Base-by-base conservation (phyloP, 2,329 filamentous ascomycete genomes). In the Rhinocladiella mackenziei region DNA sequence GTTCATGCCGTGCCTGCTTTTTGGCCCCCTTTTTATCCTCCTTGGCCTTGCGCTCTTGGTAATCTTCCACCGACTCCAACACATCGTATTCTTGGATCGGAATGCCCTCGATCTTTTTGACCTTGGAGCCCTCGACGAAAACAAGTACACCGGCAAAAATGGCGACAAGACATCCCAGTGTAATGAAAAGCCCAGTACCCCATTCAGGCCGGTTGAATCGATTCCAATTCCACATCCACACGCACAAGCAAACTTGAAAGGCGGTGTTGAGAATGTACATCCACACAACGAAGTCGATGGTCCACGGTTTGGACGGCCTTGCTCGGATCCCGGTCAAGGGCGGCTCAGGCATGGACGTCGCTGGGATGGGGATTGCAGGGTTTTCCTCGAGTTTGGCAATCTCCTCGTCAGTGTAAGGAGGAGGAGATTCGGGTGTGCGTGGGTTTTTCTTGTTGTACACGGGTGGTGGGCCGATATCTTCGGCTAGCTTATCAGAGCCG, bases 151-250 rank as follows among this genome's bases (percentile, higher is more conserved):
- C 87, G 11, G 79, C 86, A 15, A 77, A 60, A 11, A 75, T 83
- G 5, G 83, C 83, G 4, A 84, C 79, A 14, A 81, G 72, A 58
- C 81, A 89, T 2, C 80, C 87, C 4, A 91, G 60, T 2, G 77
- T 84, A 13, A 94, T 83, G 59, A 92, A 87, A 0, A 89, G 65
- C 1, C 86, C 88, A 0, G 86, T 89, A 8, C 81, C 77, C 86
- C 86, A 94, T 15, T 77, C 76, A 0, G 88, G 86, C n/a, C 88
- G 73, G 15, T 83, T 67, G 58, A 81, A 82, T 15, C 85, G 72
- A 59, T 86, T 84, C 65, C 85, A 71, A 2, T 78, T 81, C 85
- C 86, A 94, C 88, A 94, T 94, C 66, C 88, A 84, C 2, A 77
- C 82, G 6, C 80, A 84, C 2, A 94, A 73, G 13, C 79, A 74